These are phyloP conservation scores for Boletus rubescentipes DNA, from an alignment of 768 basidiomycete species.

Conservation along the genomic window DNA sequence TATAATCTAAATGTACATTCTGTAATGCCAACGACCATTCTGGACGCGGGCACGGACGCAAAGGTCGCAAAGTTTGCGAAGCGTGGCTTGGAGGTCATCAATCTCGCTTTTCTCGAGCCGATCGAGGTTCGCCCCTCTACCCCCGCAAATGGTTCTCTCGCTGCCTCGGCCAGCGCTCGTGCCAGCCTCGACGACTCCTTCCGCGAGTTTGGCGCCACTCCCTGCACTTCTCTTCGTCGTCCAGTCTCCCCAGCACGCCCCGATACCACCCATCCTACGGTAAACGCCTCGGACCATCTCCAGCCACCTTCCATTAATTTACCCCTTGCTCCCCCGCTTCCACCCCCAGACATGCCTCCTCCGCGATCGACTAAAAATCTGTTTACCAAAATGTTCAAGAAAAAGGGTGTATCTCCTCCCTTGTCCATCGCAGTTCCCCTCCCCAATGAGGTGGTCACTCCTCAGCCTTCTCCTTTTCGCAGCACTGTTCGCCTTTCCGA, in stretches of 20 bases:
- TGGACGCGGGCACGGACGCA: constrained; percentile 87
- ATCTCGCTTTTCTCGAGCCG: constrained; percentile 76
- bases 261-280: background rate
- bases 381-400: constrained; percentile 73
- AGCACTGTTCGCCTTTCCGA: constrained; percentile 10
- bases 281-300: background rate
- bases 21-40: constrained; percentile 80
- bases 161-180: constrained; percentile 22
- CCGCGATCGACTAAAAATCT: constrained; percentile 53
- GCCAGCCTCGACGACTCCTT: constrained; percentile 29
- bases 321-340: constrained; percentile 13
- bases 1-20: constrained; percentile 89
- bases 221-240: constrained; percentile 7
- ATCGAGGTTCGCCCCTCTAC: constrained; percentile 61
- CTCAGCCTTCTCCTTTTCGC: constrained; percentile 16
- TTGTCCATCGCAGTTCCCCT: constrained; percentile 25
- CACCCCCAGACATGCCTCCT: constrained; percentile 24
- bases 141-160: constrained; percentile 10
- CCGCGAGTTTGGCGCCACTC: constrained; percentile 21
- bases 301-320: constrained; percentile 18
- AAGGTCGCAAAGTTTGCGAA: constrained; percentile 77
- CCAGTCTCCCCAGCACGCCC: constrained; percentile 11
- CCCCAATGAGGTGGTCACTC: constrained; percentile 23
- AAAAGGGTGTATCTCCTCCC: constrained; percentile 35
- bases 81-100: constrained; percentile 74